Evolutionary conservation across 106 monocot genomes (phyloP), one percentile per base, ranked within the genome.

Genomic region (Agapanthus africanus): DNA sequence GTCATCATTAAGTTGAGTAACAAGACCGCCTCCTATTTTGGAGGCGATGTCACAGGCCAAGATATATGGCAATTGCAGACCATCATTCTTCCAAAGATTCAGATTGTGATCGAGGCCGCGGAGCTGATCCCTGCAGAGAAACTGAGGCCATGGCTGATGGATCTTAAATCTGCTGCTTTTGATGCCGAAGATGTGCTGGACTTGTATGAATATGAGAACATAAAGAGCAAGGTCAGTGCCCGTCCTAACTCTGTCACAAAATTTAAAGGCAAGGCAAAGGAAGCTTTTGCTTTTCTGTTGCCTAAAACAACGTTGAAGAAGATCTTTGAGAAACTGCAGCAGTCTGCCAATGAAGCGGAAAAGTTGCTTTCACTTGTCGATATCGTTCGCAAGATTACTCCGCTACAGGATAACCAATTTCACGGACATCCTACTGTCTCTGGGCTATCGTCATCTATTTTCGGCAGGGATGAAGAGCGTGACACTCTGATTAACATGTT

Each of bases 371-470:
- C 19, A 10, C 56, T 56, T 56, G 18, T 56, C 9, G 23, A 25
- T 22, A 9, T 56, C 26, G 25, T 19, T 22, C 11, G 7, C 23
- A n/a, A n/a, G 21, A 56, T 10, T n/a, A n/a, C n/a, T n/a, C n/a
- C n/a, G n/a, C n/a, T n/a, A n/a, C n/a, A n/a, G n/a, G n/a, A n/a
- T n/a, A n/a, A n/a, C n/a, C n/a, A n/a, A n/a, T n/a, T n/a, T n/a
- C n/a, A n/a, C n/a, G n/a, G n/a, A n/a, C n/a, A n/a, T n/a, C n/a
- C 56, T 56, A 56, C 56, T 19, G 56, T 56, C 26, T 56, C 22
- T 56, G 18, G 56, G 1, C 1, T 25, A 26, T 11, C 3, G 9
- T 56, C 56, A 8, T 1, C 22, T 56, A n/a, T 56, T 25, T 56
- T 22, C 21, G 56, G 56, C 25, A 56, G 56, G 25, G 56, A 56